These are phyloP conservation scores for Yamadazyma conglobata DNA, from an alignment of 1,139 yeast species.

Conservation along the genomic window DNA sequence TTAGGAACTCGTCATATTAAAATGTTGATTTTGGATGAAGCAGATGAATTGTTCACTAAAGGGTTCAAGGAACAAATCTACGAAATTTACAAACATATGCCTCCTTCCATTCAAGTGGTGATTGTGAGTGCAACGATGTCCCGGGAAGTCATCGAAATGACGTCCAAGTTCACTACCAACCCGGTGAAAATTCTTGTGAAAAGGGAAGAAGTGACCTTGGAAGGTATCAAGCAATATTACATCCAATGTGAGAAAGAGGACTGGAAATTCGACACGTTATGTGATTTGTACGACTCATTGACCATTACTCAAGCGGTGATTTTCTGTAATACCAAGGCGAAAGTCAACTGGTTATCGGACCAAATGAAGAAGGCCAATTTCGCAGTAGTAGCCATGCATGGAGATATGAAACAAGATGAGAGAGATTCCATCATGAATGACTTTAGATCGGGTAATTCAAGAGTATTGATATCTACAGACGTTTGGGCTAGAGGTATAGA, in stretches of 20 bases:
- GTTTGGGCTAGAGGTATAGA: slow-evolving; percentile 98
- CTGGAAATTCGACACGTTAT: slow-evolving; percentile 92
- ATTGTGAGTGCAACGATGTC: slow-evolving; percentile 94
- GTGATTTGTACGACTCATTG: slow-evolving; percentile 90
- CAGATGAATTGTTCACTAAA: slow-evolving; percentile 85
- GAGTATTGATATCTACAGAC: slow-evolving; percentile 91
- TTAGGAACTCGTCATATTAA: slow-evolving; percentile 68
- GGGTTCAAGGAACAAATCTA: slow-evolving; percentile 93
- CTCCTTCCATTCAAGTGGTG: slow-evolving; percentile 83
- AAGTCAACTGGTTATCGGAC: slow-evolving; percentile 88
- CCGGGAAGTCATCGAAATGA: slow-evolving; percentile 78
- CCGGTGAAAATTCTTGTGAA: slow-evolving; percentile 90
- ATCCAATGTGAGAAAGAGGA: slow-evolving; percentile 88
- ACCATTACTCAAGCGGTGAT: slow-evolving; percentile 96
- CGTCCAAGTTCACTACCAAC: slow-evolving; percentile 82
- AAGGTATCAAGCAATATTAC: slow-evolving; percentile 86
- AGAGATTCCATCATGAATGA: slow-evolving; percentile 88
- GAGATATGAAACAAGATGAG: slow-evolving; percentile 94
- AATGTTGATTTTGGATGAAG: slow-evolving; percentile 87
- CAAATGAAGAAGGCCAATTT: slow-evolving; percentile 77
- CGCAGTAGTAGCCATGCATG: slow-evolving; percentile 93
- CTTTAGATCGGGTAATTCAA: slow-evolving; percentile 68
- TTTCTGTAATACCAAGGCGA: slow-evolving; percentile 87
- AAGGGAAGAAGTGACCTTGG: slow-evolving; percentile 82
- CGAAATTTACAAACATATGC: slow-evolving; percentile 78